Conservation (phyloP, 306 rosid genomes). For the Begonia masoniana region DNA sequence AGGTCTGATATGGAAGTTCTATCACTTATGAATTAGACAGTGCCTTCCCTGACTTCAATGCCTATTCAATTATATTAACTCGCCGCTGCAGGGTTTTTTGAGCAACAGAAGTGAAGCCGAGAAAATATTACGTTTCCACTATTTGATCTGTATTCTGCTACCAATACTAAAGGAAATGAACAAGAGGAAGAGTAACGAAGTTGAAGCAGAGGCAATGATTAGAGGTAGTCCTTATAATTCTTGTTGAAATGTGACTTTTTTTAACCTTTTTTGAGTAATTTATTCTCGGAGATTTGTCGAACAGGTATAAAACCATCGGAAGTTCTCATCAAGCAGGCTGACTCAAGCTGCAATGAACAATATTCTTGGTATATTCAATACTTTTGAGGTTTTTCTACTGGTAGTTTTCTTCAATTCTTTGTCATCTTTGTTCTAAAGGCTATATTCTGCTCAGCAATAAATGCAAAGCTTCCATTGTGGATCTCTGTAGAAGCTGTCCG, state of each 20-base stretch:
- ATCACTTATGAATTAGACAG: slow-evolving; percentile 11
- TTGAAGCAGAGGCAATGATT: slow-evolving; percentile 56
- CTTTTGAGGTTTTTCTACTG: slow-evolving; percentile 5
- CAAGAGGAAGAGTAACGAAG: slow-evolving; percentile 44
- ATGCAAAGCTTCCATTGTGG: slow-evolving; percentile 62
- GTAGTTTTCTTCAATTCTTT: slow-evolving; percentile 10
- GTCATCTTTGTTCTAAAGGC: slow-evolving; percentile 16
- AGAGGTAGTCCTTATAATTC: slow-evolving; percentile 31
- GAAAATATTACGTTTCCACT: slow-evolving; percentile 64
- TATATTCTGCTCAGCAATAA: slow-evolving; percentile 46
- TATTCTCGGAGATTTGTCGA: slow-evolving; percentile 8
- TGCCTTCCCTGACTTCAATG: too few species aligned
- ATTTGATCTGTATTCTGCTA: slow-evolving; percentile 79
- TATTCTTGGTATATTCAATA: slow-evolving; percentile 39
- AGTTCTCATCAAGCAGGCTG: slow-evolving; percentile 60
- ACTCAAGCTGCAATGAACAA: slow-evolving; percentile 32
- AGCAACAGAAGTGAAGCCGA: slow-evolving; percentile 47
- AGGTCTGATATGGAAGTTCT: slow-evolving; percentile 72
- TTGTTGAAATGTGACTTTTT: not conserved
- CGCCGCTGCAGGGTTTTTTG: slow-evolving; percentile 47
- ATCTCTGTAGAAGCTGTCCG: slow-evolving; percentile 89
- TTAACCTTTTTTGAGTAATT: not conserved
- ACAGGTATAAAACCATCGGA: slow-evolving; percentile 57
- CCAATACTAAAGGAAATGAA: slow-evolving; percentile 73
- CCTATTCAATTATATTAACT: too few species aligned